Percentiles rank a stretch among this genome's conserved stretches.
phyloP scores from a whole-genome alignment of 1,284 basidiomycete genomes.

The Gomphus bonarii region DNA sequence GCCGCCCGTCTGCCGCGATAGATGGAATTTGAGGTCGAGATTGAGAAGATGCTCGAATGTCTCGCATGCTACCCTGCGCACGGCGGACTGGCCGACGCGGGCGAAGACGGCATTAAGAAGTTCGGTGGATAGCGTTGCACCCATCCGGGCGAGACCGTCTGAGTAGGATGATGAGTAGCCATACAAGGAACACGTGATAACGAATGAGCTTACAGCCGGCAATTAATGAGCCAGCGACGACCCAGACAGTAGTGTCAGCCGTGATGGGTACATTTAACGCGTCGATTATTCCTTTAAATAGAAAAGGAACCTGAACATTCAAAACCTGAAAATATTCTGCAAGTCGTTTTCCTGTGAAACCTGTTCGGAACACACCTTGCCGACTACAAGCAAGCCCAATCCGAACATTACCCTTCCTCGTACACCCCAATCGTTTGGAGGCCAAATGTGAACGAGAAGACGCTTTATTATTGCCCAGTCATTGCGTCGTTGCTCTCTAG shows the following conservation, averaged over 20 bases:
- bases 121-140: slow-evolving; percentile 85
- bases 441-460: slow-evolving; percentile 64
- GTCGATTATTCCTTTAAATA: slow-evolving; percentile 93
- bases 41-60: slow-evolving; percentile 91
- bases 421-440: slow-evolving; percentile 65
- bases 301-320: slow-evolving; percentile 94
- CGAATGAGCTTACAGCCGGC: slow-evolving; percentile 67
- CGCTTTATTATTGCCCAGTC: slow-evolving; percentile 62
- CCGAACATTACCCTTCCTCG: slow-evolving; percentile 76
- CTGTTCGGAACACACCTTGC: slow-evolving; percentile 54
- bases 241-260: slow-evolving; percentile 77
- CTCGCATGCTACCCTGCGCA: slow-evolving; percentile 86
- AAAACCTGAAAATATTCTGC: slow-evolving; percentile 44
- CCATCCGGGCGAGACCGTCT: slow-evolving; percentile 90
- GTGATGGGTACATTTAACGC: slow-evolving; percentile 78
- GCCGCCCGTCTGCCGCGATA: slow-evolving; percentile 91
- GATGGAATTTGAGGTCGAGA: slow-evolving; percentile 88
- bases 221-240: slow-evolving; percentile 82
- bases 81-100: slow-evolving; percentile 89
- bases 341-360: slow-evolving; percentile 1
- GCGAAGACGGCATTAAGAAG: slow-evolving; percentile 95
- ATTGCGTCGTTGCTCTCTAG: slow-evolving; percentile 46
- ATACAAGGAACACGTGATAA: background rate
- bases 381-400: slow-evolving; percentile 70
- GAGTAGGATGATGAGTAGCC: slow-evolving; percentile 7